phyloP scores from a whole-genome alignment of 371 early-diverging fungal genomes.

The Mucor irregularis region DNA sequence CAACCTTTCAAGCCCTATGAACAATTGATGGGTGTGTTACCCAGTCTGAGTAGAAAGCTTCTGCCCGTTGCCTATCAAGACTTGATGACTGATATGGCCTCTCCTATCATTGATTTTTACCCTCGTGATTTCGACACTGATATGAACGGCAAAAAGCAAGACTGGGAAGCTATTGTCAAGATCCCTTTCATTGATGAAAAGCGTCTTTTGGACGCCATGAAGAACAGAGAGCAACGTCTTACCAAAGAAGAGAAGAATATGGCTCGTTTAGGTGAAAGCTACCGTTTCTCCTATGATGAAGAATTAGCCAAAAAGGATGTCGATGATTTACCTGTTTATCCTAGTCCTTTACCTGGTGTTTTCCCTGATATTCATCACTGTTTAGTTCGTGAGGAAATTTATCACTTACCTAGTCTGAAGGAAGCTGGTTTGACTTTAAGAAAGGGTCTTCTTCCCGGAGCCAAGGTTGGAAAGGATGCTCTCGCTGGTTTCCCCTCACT shows the following conservation, averaged over 20 bases:
- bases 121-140: slow-evolving; percentile 91
- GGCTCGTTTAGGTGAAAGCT: slow-evolving; percentile 71
- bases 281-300: slow-evolving; percentile 61
- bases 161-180: slow-evolving; percentile 97
- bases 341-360: slow-evolving; percentile 69
- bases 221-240: slow-evolving; percentile 63
- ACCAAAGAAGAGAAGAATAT: slow-evolving; percentile 69
- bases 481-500: slow-evolving; percentile 94
- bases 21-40: slow-evolving; percentile 99
- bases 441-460: slow-evolving; percentile 70
- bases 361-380: slow-evolving; percentile 72
- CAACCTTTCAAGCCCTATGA: slow-evolving; percentile 94
- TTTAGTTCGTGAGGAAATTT: slow-evolving; percentile 47
- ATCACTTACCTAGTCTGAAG: slow-evolving; percentile 49
- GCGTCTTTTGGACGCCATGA: slow-evolving; percentile 82
- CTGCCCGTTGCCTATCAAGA: slow-evolving; percentile 80
- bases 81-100: slow-evolving; percentile 82
- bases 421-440: slow-evolving; percentile 42
- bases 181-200: slow-evolving; percentile 94
- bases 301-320: slow-evolving; percentile 30
- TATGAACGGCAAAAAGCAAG: slow-evolving; percentile 97
- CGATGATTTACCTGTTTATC: slow-evolving; percentile 36
- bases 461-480: slow-evolving; percentile 62
- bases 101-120: slow-evolving; percentile 93
- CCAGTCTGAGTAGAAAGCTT: slow-evolving; percentile 78